These are phyloP conservation scores for Entomortierella lignicola DNA, from an alignment of 192 early-diverging fungal species.

Conservation along the genomic window DNA sequence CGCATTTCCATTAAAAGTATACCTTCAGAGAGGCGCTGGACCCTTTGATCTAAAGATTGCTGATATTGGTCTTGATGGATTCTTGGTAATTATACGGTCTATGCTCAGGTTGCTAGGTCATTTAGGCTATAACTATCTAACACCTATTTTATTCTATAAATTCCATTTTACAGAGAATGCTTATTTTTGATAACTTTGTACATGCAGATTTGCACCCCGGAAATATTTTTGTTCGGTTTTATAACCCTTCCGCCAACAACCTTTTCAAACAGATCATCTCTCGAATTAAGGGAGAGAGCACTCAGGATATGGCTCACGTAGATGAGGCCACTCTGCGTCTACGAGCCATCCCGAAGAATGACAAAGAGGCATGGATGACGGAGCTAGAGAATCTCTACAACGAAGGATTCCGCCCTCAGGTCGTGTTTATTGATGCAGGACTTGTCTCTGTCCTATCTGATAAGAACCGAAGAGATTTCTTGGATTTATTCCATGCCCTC, in stretches of 20 bases:
- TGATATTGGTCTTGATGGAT: conserved; percentile 71
- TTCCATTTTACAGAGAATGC: conserved; percentile 79
- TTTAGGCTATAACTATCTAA: background rate
- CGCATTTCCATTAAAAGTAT: conserved; percentile 79
- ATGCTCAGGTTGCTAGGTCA: too few species aligned
- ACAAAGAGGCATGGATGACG: conserved; percentile 55
- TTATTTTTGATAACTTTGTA: conserved; percentile 93
- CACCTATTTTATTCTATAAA: conserved; percentile 54
- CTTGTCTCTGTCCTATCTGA: conserved; percentile 83
- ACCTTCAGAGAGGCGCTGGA: conserved; percentile 74
- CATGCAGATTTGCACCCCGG: conserved; percentile 96
- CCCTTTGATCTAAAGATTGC: conserved; percentile 83
- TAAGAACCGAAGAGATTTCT: conserved; percentile 84
- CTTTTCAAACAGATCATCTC: conserved; percentile 59
- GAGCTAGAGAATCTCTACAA: conserved; percentile 66
- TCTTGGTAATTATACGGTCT: conserved; percentile 24
- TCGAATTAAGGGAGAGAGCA: conserved; percentile 25
- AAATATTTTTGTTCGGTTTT: conserved; percentile 90
- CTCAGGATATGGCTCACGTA: conserved; percentile 46
- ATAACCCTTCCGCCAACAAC: conserved; percentile 67
- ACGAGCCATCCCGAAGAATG: conserved; percentile 26
- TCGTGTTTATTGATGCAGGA: conserved; percentile 93
- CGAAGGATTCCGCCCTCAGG: conserved; percentile 78
- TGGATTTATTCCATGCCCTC: conserved; percentile 91
- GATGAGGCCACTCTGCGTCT: conserved; percentile 57